A percentile compares a stretch with the other conserved stretches of the same genome.
phyloP scores from a whole-genome alignment of 176 grass and related monocot genomes.

The Urochloa ruziziensis region DNA sequence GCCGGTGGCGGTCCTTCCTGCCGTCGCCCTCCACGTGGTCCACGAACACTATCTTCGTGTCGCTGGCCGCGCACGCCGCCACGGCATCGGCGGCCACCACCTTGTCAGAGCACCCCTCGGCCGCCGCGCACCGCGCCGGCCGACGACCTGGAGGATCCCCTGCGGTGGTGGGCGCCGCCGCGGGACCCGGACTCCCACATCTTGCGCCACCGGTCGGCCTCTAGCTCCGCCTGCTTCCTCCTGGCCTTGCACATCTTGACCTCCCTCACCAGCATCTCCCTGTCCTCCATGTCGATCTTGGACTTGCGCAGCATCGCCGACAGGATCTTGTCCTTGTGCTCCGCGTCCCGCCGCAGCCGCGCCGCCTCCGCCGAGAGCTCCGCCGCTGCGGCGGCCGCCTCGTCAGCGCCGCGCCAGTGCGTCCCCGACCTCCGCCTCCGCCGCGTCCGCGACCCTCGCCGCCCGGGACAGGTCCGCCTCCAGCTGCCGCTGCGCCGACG shows the following conservation, averaged over 20 bases:
- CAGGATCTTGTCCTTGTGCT: constrained; percentile 89
- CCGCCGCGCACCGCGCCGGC: constrained; percentile 15
- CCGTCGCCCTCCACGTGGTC: constrained; percentile 57
- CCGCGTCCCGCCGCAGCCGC: constrained; percentile 54
- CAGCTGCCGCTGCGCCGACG: constrained; percentile 57
- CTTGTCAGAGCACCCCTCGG: constrained; percentile 38
- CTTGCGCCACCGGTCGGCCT: constrained; percentile 67
- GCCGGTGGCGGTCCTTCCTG: constrained; percentile 23
- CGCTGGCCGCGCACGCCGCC: constrained; percentile 6
- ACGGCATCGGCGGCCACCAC: neutral
- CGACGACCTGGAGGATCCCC: constrained; percentile 45
- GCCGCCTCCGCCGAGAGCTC: constrained; percentile 46
- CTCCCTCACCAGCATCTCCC: constrained; percentile 68
- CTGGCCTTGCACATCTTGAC: constrained; percentile 70
- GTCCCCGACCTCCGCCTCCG: constrained; percentile 37
- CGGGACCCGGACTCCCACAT: constrained; percentile 70
- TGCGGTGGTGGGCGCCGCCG: constrained; percentile 39
- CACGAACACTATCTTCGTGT: constrained; percentile 54
- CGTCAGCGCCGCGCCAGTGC: constrained; percentile 35
- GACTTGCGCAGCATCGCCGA: constrained; percentile 86
- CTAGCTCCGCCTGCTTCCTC: constrained; percentile 77
- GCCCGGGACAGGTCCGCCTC: constrained; percentile 62
- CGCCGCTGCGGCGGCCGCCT: constrained; percentile 37
- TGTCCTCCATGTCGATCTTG: constrained; percentile 70
- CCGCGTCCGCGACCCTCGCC: constrained; percentile 45